phyloP scores from a whole-genome alignment of 2,329 filamentous ascomycete genomes.

The Furcasterigmium furcatum region DNA sequence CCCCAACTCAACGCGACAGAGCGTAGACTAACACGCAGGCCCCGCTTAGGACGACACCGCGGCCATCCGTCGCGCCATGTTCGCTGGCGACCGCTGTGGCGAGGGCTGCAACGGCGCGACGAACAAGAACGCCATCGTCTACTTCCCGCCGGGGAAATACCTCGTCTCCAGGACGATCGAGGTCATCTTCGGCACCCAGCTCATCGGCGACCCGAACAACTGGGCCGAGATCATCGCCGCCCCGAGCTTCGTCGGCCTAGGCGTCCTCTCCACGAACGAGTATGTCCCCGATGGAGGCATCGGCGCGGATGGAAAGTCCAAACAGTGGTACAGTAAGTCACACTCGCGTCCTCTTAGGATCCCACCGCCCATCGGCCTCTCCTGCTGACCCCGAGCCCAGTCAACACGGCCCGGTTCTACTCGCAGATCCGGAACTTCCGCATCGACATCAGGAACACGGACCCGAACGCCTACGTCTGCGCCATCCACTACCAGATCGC shows the following conservation, averaged over 20 bases:
- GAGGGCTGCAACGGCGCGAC: constrained; percentile 11
- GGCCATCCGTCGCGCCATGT: constrained; percentile 15
- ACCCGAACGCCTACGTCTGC: not conserved
- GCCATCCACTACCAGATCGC: constrained; percentile 13
- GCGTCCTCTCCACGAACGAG: constrained; percentile 10
- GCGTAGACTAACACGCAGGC: too few relatives aligned
- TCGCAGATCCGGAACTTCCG: constrained; percentile 12
- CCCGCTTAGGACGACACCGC: too few relatives aligned
- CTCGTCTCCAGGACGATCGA: constrained; percentile 14
- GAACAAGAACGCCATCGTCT: constrained; percentile 16
- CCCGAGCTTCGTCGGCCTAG: too few relatives aligned
- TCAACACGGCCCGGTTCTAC: too few relatives aligned
- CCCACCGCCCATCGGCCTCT: too few relatives aligned
- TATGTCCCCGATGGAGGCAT: constrained; percentile 9
- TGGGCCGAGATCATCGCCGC: constrained; percentile 7
- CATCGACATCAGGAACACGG: constrained; percentile 8
- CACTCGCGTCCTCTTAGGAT: too few relatives aligned
- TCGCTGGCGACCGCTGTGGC: constrained; percentile 10
- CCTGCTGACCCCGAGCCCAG: too few relatives aligned
- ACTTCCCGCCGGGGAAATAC: constrained; percentile 20
- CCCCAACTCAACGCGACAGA: too few relatives aligned
- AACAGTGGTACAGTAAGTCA: constrained; percentile 14
- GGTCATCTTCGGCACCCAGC: constrained; percentile 14
- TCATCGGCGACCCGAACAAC: constrained; percentile 12
- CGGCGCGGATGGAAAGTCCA: constrained; percentile 6